Evolutionary conservation across 179 eudicot genomes (phyloP).

Genomic region (Gypsophila paniculata): DNA sequence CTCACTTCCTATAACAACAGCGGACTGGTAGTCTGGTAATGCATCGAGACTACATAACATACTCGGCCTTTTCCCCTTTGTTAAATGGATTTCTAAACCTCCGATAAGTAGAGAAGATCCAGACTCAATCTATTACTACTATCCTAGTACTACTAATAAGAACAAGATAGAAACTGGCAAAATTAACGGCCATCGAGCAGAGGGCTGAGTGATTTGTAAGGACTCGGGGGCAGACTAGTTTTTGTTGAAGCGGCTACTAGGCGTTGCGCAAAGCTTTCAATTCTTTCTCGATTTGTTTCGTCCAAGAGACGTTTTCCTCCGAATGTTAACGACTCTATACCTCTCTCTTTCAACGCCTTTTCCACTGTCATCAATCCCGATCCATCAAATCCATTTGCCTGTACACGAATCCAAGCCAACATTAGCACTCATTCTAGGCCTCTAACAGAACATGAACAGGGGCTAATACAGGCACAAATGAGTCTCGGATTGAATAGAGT

Average conservation of each 20-base stretch:
- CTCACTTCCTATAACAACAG: background rate
- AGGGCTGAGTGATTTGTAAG: slow-evolving; percentile 73
- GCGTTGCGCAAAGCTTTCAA: slow-evolving; percentile 66
- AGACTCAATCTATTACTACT: slow-evolving; percentile 3
- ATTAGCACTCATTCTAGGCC: slow-evolving; percentile 10
- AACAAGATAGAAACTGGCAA: background rate
- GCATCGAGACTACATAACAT: background rate
- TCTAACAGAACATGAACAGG: too few species aligned
- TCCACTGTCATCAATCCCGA: slow-evolving; percentile 22
- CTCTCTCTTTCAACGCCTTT: slow-evolving; percentile 54
- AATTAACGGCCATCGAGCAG: slow-evolving; percentile 67
- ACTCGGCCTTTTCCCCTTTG: background rate
- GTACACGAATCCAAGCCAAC: slow-evolving; percentile 11
- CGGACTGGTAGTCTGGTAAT: background rate
- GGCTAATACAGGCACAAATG: too few species aligned
- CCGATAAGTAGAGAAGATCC: background rate
- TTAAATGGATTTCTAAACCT: too few species aligned
- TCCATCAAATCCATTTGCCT: slow-evolving; percentile 49
- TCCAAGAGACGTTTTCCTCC: slow-evolving; percentile 80
- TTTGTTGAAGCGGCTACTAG: slow-evolving; percentile 45
- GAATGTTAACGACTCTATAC: slow-evolving; percentile 73
- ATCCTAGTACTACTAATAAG: background rate
- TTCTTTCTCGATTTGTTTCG: slow-evolving; percentile 76
- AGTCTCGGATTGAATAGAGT: background rate
- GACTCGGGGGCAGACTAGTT: slow-evolving; percentile 75